Conservation (phyloP, 495 filamentous ascomycete genomes). For the Bacidia gigantensis region DNA sequence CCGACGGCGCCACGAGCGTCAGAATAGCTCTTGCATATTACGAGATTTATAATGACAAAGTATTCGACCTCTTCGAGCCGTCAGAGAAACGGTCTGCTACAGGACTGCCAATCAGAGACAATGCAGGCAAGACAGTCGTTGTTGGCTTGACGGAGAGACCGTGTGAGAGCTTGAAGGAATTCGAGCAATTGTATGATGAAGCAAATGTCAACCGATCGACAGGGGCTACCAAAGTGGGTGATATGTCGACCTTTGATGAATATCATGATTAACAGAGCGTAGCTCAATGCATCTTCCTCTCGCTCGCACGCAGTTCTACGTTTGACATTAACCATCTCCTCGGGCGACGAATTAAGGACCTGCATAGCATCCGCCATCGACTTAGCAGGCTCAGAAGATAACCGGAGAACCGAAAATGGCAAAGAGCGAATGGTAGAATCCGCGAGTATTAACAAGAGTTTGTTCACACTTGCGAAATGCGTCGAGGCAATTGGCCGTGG, state of each 20-base stretch:
- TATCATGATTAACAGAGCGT: background rate
- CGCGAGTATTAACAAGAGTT: conserved; percentile 95
- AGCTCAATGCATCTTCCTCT: conserved; percentile 87
- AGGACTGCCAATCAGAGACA: conserved; percentile 78
- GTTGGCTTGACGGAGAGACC: conserved; percentile 79
- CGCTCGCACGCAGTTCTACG: conserved; percentile 87
- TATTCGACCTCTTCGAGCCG: conserved; percentile 83
- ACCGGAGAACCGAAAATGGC: conserved; percentile 84
- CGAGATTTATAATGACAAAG: conserved; percentile 96
- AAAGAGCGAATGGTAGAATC: conserved; percentile 89
- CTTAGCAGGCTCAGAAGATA: conserved; percentile 92
- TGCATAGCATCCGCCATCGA: conserved; percentile 92
- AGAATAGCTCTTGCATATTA: conserved; percentile 82
- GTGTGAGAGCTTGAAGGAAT: conserved; percentile 80
- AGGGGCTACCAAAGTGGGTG: conserved; percentile 65
- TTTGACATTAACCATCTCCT: conserved; percentile 70
- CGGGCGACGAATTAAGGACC: conserved; percentile 52
- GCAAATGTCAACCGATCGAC: conserved; percentile 88
- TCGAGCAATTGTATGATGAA: conserved; percentile 83
- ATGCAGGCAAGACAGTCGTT: conserved; percentile 78
- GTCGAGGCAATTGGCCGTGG: conserved; percentile 85
- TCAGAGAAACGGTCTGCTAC: conserved; percentile 79
- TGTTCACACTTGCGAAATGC: conserved; percentile 90
- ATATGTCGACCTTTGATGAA: background rate
- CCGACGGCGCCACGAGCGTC: conserved; percentile 56